Base-by-base conservation (phyloP, 306 rosid species). In the Fragaria nilgerrensis region DNA sequence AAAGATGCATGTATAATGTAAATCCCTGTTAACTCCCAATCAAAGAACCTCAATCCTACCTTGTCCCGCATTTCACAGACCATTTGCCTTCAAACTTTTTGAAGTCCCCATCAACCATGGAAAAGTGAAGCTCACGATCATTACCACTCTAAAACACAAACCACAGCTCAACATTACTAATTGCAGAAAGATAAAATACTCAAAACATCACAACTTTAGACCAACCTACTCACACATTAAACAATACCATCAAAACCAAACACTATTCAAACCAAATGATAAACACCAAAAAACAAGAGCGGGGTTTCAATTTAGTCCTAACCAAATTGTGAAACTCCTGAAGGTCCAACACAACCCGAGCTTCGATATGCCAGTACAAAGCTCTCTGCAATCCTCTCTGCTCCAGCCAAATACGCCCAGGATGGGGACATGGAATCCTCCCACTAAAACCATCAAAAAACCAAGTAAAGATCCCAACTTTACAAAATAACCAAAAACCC, bases 21-120 rank as follows among this genome's bases (percentile, higher is more conserved):
- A 15, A 76, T 71, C 22, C 39, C 65, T 34, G 43, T 74, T 68
- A 68, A 70, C 59, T 74, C 79, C 52, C 52, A 37, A 82, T 78
- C n/a, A 9, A n/a, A 63, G 43, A 17, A 83, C 72, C 70, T 22
- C 62, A 50, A 69, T 72, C 74, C 70, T 79, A 90, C 98, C 97
- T 87, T 68, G 81, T 85, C 77, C 93, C 93, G 75, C 92, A 91
- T 82, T 91, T 90, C 61, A 92, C 82, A 13, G 87, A 88, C 98
- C 98, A 95, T 88, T 92, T 92, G 53, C 98, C 98, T 69, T 95
- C 97, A 83, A 90, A 95, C 86, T 92, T 92, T 83, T 92, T 95
- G 62, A 89, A 95, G 83, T 95, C 98, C 70, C 98, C 97, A 81
- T 95, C 98, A 76, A 95, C 98, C 98, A 95, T 92, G 73, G 94